Evolutionary conservation across 176 grass and related monocot genomes (phyloP).

Genomic region (Musa acuminata): DNA sequence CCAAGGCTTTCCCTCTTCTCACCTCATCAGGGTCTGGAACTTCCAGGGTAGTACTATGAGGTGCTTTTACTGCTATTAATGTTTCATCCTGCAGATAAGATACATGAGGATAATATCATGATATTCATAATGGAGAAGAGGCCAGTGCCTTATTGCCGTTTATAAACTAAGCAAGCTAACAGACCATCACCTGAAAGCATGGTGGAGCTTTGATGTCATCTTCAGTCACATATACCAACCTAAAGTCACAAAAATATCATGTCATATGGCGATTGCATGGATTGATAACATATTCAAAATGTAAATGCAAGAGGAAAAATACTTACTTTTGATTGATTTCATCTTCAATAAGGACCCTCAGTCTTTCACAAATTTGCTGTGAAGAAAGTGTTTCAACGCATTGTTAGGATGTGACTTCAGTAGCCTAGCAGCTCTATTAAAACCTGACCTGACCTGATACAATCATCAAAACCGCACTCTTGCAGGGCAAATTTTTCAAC

Average conservation of each 20-base stretch:
- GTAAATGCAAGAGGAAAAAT: constrained; percentile 7
- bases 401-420: constrained; percentile 2
- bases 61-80: constrained; percentile 87
- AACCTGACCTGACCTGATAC: constrained; percentile 41
- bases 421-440: neutral
- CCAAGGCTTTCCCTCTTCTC: constrained; percentile 8
- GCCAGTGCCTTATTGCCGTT: neutral
- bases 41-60: constrained; percentile 77
- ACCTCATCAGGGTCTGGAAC: constrained; percentile 86
- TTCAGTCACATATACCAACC: constrained; percentile 87
- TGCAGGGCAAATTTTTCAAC: constrained; percentile 55
- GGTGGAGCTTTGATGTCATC: constrained; percentile 83
- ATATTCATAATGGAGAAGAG: neutral
- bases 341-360: constrained; percentile 59
- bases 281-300: neutral
- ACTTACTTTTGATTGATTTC: constrained; percentile 63
- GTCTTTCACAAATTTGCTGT: constrained; percentile 67
- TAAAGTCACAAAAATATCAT: constrained; percentile 17
- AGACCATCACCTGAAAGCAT: constrained; percentile 71
- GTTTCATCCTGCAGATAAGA: constrained; percentile 59
- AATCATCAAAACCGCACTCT: constrained; percentile 58
- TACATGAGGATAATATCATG: neutral
- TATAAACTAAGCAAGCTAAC: neutral
- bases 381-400: constrained; percentile 27
- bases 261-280: neutral